Conservation (phyloP, 805 yeast genomes). For the Kuraishia ogatae region DNA sequence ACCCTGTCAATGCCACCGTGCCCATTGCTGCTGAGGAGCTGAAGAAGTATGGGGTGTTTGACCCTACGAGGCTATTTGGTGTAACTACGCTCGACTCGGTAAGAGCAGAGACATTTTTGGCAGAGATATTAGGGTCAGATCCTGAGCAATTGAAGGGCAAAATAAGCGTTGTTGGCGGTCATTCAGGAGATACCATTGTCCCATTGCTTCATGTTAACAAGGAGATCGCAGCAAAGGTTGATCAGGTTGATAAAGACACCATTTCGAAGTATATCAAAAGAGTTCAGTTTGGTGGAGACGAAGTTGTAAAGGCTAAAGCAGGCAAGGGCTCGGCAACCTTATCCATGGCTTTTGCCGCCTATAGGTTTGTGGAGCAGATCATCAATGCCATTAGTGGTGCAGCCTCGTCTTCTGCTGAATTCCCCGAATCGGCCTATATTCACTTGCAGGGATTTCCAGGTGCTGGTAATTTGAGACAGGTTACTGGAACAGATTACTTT, state of each 20-base stretch:
- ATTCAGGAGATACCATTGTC: slow-evolving; percentile 48
- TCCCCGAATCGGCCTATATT: slow-evolving; percentile 40
- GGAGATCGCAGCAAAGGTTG: slow-evolving; percentile 31
- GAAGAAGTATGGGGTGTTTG: slow-evolving; percentile 40
- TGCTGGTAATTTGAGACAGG: slow-evolving; percentile 33
- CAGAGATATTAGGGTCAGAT: slow-evolving; percentile 21
- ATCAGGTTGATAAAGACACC: not conserved
- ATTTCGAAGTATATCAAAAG: slow-evolving; percentile 30
- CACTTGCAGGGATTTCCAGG: slow-evolving; percentile 46
- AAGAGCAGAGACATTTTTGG: slow-evolving; percentile 43
- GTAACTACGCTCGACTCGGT: slow-evolving; percentile 53
- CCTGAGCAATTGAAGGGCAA: slow-evolving; percentile 26
- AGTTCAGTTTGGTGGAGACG: slow-evolving; percentile 59
- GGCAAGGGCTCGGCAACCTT: slow-evolving; percentile 94
- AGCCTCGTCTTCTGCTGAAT: not conserved
- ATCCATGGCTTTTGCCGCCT: slow-evolving; percentile 94
- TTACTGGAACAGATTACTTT: slow-evolving; percentile 34
- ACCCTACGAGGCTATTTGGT: slow-evolving; percentile 46
- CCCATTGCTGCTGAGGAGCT: slow-evolving; percentile 52
- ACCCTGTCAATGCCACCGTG: slow-evolving; percentile 55
- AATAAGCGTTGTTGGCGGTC: slow-evolving; percentile 47
- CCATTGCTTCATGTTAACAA: slow-evolving; percentile 36
- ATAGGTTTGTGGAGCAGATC: slow-evolving; percentile 55
- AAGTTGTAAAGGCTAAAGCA: slow-evolving; percentile 89
- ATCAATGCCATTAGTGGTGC: slow-evolving; percentile 11